A percentile compares a stretch with the other conserved stretches of the same genome.
Conservation (phyloP, 176 grass and related monocot genomes). For the Avena insularis region DNA sequence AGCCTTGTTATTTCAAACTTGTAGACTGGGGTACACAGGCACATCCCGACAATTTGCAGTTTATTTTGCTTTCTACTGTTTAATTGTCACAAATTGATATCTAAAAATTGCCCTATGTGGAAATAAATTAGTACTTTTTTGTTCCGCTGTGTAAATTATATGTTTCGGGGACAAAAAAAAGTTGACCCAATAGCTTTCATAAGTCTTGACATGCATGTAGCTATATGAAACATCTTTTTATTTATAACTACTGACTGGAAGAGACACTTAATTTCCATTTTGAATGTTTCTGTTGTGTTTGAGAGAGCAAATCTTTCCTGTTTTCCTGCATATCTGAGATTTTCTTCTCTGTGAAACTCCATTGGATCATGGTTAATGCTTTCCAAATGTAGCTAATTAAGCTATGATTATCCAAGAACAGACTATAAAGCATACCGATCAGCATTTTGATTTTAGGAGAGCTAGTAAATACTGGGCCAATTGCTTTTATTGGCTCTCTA, state of each 20-base stretch:
- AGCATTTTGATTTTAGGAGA: not conserved
- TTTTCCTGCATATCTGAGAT: not conserved
- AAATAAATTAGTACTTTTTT: slow-evolving; percentile 19
- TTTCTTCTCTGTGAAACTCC: not conserved
- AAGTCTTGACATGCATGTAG: not conserved
- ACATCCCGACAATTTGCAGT: not conserved
- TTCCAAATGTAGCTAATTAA: not conserved
- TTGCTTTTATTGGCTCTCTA: slow-evolving; percentile 4
- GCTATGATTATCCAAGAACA: not conserved
- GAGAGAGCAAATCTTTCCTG: not conserved
- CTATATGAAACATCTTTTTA: not conserved
- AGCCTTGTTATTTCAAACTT: not conserved
- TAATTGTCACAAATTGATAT: slow-evolving; percentile 12
- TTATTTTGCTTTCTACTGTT: slow-evolving; percentile 16
- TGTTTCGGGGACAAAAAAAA: not conserved
- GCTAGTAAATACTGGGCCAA: not conserved
- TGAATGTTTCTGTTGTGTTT: slow-evolving; percentile 14
- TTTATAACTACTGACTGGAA: slow-evolving; percentile 5
- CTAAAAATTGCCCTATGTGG: not conserved
- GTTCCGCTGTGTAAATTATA: not conserved
- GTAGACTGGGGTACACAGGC: not conserved
- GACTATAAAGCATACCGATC: slow-evolving; percentile 1
- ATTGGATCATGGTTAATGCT: slow-evolving; percentile 30
- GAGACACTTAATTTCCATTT: not conserved
- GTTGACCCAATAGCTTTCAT: not conserved